Base-by-base conservation (phyloP, 1,284 basidiomycete species). In the Cystobasidiaceae sp. region DNA sequence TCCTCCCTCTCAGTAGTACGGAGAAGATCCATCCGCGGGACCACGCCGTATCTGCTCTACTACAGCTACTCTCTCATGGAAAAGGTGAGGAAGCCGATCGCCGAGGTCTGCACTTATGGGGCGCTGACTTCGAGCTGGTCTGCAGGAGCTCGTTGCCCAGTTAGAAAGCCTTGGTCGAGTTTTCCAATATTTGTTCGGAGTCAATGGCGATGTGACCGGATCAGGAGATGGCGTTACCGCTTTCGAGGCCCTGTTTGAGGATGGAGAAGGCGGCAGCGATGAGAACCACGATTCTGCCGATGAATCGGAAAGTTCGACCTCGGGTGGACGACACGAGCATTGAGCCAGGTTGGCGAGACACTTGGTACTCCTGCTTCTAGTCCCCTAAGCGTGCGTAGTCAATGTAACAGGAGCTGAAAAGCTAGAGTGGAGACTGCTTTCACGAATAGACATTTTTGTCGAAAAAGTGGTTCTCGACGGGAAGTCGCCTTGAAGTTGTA, bases 11-110 rank as follows among this genome's bases (percentile, higher is more conserved):
- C 93, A 37, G 85, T 93, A 4, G 90, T 96, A 15, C 86, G 86
- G 71, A 71, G 74, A 32, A 71, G 80, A 11, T 75, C 87, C 81
- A 74, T 85, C 81, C 63, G 78, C 13, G 78, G 77, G 1, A 79
- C 79, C 6, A 91, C 90, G 5, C 82, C 87, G 37, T 90, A 93
- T 72, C 80, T 97, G 6, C 81, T 97, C 21, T 97, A 90, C 79
- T 94, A 96, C 73, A 91, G 91, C 0, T 97, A 97, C 74, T 90
- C 90, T 0, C 79, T 94, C 58, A 89, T 89, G 59, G 94, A 96
- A 91, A 79, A 79, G 73, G 77, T 67, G 67, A 73, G 67, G n/a
- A n/a, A 17, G 6, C 17, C 15, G 9, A 15, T 21, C 1, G 17
- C 15, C n/a, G n/a, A n/a, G n/a, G n/a, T n/a, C n/a, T n/a, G n/a